A percentile compares a stretch with the other conserved stretches of the same genome.
Evolutionary conservation across 2,329 filamentous ascomycete genomes (phyloP).

Genomic region (Calonectria hongkongensis): DNA sequence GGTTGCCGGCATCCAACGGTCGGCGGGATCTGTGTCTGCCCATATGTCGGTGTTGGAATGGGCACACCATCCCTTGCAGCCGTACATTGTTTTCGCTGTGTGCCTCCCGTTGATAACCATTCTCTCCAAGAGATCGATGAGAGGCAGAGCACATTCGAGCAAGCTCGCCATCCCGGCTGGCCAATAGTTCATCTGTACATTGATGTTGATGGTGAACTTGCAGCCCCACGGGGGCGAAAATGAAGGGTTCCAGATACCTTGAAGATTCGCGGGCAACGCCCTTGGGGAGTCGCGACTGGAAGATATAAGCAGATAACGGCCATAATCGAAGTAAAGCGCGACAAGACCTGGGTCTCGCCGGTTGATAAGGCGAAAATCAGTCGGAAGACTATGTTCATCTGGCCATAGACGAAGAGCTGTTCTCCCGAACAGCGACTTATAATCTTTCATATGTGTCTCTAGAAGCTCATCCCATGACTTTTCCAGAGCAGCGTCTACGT

Average conservation of each 20-base stretch:
- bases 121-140: slow-evolving; percentile 59
- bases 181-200: slow-evolving; percentile 74
- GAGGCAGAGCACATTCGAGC: slow-evolving; percentile 62
- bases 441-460: slow-evolving; percentile 48
- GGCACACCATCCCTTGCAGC: slow-evolving; percentile 59
- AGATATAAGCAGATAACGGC: slow-evolving; percentile 57
- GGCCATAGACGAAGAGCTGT: slow-evolving; percentile 48
- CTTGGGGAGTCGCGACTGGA: slow-evolving; percentile 49
- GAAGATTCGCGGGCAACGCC: slow-evolving; percentile 57
- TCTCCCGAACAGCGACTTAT: slow-evolving; percentile 41
- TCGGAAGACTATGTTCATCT: slow-evolving; percentile 47
- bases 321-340: slow-evolving; percentile 57
- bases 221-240: slow-evolving; percentile 64
- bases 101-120: slow-evolving; percentile 55
- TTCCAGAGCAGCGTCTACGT: slow-evolving; percentile 50
- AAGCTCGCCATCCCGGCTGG: slow-evolving; percentile 57
- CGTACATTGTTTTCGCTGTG: slow-evolving; percentile 61
- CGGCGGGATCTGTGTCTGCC: slow-evolving; percentile 61
- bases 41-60: slow-evolving; percentile 65
- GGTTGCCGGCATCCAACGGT: slow-evolving; percentile 56
- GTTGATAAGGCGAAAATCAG: slow-evolving; percentile 43
- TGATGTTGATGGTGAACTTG: slow-evolving; percentile 72
- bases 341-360: slow-evolving; percentile 53
- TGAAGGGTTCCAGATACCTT: slow-evolving; percentile 61
- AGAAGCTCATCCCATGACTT: slow-evolving; percentile 42